Percentiles rank a stretch among this genome's conserved stretches.
Evolutionary conservation across 768 basidiomycete genomes (phyloP).

Genomic region (Lactifluus piperatus): DNA sequence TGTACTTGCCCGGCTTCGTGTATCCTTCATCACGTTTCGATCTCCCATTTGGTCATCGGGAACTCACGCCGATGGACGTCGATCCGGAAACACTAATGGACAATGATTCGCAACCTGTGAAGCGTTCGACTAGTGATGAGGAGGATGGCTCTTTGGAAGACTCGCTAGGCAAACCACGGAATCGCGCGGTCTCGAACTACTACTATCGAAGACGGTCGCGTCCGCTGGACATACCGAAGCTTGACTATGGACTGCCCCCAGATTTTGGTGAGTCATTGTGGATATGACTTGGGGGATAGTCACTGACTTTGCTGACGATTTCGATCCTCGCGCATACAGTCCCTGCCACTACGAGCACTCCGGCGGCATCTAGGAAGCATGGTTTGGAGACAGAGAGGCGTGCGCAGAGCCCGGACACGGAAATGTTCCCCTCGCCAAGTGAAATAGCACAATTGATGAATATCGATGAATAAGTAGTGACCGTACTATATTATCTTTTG

Average conservation of each 20-base stretch:
- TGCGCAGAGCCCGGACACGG: not conserved
- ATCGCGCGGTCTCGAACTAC: not conserved
- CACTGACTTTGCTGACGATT: not conserved
- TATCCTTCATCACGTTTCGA: no score
- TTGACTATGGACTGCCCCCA: not conserved
- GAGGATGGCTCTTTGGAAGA: not conserved
- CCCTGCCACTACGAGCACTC: conserved; percentile 1
- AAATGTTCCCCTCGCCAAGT: no score
- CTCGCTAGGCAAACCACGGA: not conserved
- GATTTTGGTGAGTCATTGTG: not conserved
- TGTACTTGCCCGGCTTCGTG: no score
- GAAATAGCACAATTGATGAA: not conserved
- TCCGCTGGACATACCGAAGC: not conserved
- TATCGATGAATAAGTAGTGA: no score
- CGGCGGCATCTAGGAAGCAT: not conserved
- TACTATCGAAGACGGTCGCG: not conserved
- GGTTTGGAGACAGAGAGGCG: not conserved
- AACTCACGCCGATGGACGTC: no score
- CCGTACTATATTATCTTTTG: no score
- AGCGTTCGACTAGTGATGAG: not conserved
- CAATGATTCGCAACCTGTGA: not conserved
- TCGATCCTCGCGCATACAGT: conserved; percentile 22
- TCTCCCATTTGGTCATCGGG: no score
- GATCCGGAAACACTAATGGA: no score
- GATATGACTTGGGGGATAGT: not conserved